Conservation (phyloP, 2,329 filamentous ascomycete species). For the Aureobasidium sp. region DNA sequence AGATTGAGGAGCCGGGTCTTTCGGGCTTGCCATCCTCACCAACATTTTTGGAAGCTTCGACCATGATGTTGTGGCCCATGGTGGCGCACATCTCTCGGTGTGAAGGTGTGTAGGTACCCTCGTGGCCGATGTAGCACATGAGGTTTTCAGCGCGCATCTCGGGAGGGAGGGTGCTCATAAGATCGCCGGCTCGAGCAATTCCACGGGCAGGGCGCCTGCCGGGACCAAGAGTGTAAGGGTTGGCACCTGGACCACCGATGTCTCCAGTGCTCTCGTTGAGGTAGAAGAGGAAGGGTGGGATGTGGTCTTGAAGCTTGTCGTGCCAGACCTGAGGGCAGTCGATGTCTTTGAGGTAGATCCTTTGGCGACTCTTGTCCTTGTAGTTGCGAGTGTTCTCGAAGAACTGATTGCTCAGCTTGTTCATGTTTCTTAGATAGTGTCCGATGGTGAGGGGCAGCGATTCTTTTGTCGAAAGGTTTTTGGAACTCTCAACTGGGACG, state of each 20-base stretch:
- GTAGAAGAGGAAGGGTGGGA: slow-evolving; percentile 80
- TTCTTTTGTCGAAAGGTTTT: slow-evolving; percentile 63
- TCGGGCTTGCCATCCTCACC: slow-evolving; percentile 59
- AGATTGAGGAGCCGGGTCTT: slow-evolving; percentile 79
- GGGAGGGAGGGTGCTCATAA: slow-evolving; percentile 85
- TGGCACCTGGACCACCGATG: slow-evolving; percentile 46
- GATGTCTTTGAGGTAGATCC: slow-evolving; percentile 93
- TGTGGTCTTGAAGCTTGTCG: slow-evolving; percentile 63
- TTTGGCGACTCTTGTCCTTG: slow-evolving; percentile 68
- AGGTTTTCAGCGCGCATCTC: slow-evolving; percentile 91
- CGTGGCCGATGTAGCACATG: slow-evolving; percentile 97
- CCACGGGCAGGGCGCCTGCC: slow-evolving; percentile 45
- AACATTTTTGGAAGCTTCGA: slow-evolving; percentile 65
- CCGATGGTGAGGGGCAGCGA: slow-evolving; percentile 78
- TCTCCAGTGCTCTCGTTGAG: slow-evolving; percentile 69
- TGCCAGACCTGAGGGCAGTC: slow-evolving; percentile 87
- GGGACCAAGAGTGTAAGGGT: slow-evolving; percentile 36
- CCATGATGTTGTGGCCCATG: slow-evolving; percentile 96
- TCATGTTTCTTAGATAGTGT: slow-evolving; percentile 86
- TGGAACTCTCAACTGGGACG: slow-evolving; percentile 64
- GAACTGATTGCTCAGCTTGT: slow-evolving; percentile 73
- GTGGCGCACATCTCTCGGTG: slow-evolving; percentile 98
- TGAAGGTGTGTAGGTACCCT: slow-evolving; percentile 91
- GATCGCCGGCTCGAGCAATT: slow-evolving; percentile 68
- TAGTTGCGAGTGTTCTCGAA: slow-evolving; percentile 59